Percentiles rank a stretch among this genome's conserved stretches.
Conservation (phyloP, 106 monocot species). For the Apostasia shenzhenica region DNA sequence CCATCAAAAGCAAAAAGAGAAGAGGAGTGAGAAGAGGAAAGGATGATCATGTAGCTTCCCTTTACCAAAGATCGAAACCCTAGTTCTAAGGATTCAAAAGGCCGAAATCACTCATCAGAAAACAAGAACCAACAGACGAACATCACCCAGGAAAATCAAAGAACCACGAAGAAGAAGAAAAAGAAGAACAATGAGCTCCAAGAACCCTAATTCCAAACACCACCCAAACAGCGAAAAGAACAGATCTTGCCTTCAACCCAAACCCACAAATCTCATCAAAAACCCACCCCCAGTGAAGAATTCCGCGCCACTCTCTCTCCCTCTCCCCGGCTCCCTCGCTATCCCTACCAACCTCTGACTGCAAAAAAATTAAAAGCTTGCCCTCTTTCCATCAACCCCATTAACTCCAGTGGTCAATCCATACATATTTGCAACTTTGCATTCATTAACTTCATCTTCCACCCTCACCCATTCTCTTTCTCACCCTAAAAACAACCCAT, state of each 20-base stretch:
- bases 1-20: background rate
- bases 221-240: slow-evolving; percentile 3
- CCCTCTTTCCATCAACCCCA: too few species aligned
- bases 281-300: background rate
- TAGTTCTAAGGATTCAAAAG: background rate
- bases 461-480: too few species aligned
- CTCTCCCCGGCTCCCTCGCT: background rate
- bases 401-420: too few species aligned
- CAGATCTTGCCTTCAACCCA: slow-evolving; percentile 5
- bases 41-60: background rate
- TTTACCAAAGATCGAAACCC: background rate
- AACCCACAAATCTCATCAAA: background rate
- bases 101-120: background rate
- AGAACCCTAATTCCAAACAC: slow-evolving; percentile 2
- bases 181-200: background rate
- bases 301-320: background rate
- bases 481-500: too few species aligned
- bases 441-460: too few species aligned
- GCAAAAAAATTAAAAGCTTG: too few species aligned
- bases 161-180: background rate
- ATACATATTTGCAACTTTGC: too few species aligned
- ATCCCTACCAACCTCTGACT: too few species aligned
- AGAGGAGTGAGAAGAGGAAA: background rate
- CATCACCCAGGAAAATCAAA: too few species aligned
- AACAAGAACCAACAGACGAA: background rate